These are phyloP conservation scores for Aureobasidium sp. DNA, from an alignment of 2,329 filamentous ascomycete genomes.

Conservation along the genomic window DNA sequence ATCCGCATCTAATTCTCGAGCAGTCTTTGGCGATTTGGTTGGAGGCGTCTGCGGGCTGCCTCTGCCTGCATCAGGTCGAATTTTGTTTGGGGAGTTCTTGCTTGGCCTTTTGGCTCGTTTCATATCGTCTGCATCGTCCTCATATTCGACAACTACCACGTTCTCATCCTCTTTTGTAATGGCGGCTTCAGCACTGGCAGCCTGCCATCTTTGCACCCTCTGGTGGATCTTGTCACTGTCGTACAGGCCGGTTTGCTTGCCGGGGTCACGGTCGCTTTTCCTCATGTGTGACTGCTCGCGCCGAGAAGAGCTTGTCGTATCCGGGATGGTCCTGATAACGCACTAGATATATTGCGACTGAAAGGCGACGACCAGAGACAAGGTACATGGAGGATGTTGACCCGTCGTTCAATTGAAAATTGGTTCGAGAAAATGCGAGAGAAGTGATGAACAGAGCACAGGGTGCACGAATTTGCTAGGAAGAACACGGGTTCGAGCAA, in stretches of 20 bases:
- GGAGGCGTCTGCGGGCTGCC: neutral
- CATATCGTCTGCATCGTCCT: conserved; percentile 27
- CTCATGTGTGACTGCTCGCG: neutral
- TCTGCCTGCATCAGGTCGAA: neutral
- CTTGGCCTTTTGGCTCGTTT: conserved; percentile 16
- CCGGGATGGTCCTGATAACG: neutral
- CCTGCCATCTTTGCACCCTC: conserved; percentile 80
- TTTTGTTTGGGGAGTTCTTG: conserved; percentile 2
- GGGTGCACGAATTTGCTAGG: neutral
- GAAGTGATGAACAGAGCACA: neutral
- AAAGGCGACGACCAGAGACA: neutral
- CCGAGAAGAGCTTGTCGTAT: neutral
- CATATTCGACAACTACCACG: conserved; percentile 53
- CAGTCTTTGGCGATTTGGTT: conserved; percentile 7
- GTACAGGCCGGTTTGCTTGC: conserved; percentile 11
- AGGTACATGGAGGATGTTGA: neutral
- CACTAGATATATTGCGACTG: neutral
- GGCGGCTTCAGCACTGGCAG: conserved; percentile 62
- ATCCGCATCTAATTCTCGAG: conserved; percentile 23
- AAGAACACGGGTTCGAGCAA: neutral
- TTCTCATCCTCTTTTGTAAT: conserved; percentile 42
- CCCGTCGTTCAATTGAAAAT: neutral
- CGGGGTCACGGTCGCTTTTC: conserved; percentile 5
- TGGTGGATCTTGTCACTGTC: conserved; percentile 51
- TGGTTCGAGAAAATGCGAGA: neutral